Percentiles rank a stretch among this genome's conserved stretches.
phyloP scores from a whole-genome alignment of 306 rosid genomes.

The Sesbania bispinosa region DNA sequence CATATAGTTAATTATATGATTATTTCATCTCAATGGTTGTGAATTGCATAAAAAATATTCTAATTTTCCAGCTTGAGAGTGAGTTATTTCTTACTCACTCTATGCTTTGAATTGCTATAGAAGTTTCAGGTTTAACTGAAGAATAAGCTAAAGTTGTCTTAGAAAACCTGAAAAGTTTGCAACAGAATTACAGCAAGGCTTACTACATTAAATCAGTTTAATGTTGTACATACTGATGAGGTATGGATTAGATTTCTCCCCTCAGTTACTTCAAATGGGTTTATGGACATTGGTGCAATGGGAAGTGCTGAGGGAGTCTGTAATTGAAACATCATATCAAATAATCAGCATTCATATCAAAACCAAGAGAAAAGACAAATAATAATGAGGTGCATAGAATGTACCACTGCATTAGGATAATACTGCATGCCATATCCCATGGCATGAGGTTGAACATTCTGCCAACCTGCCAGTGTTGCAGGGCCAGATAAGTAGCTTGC shows the following conservation, averaged over 20 bases:
- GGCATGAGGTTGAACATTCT: conserved; percentile 43
- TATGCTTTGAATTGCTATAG: neutral
- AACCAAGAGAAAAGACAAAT: neutral
- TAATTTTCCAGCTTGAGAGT: neutral
- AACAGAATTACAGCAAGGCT: neutral
- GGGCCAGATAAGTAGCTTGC: conserved; percentile 39
- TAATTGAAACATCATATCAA: conserved; percentile 25
- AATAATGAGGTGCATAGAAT: neutral
- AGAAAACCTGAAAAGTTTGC: neutral
- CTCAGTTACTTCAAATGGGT: conserved; percentile 62
- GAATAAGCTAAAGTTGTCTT: conserved; percentile 1
- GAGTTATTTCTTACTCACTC: neutral
- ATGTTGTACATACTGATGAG: conserved; percentile 44
- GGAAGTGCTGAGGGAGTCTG: conserved; percentile 54
- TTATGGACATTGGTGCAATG: conserved; percentile 32
- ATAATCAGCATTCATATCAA: conserved; percentile 14
- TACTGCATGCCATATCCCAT: conserved; percentile 62
- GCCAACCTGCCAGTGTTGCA: conserved; percentile 54
- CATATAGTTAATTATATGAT: neutral
- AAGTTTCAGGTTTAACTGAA: neutral
- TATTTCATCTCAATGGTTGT: neutral
- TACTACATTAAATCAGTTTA: conserved; percentile 6
- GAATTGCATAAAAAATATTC: neutral
- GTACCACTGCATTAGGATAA: conserved; percentile 53
- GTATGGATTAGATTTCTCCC: conserved; percentile 35